Conservation (phyloP, 2,329 filamentous ascomycete species). For the Apiospora kogelbergensis region DNA sequence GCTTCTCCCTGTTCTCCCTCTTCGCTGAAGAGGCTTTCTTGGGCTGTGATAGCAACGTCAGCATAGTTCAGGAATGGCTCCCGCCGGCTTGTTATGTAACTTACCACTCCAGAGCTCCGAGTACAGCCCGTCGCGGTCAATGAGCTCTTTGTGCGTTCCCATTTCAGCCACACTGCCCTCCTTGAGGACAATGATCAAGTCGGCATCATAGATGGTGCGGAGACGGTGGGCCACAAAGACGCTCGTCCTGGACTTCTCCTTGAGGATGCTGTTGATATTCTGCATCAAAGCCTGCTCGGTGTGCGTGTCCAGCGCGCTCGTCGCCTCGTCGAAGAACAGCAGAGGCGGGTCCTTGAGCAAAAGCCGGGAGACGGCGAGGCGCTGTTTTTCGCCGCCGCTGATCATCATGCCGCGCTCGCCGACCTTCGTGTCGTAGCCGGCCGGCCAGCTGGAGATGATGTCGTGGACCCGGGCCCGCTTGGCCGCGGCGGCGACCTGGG, state of each 20-base stretch:
- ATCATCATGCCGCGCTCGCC: conserved; percentile 97
- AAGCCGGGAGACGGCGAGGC: conserved; percentile 78
- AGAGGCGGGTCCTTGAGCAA: conserved; percentile 87
- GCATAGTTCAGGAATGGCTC: background rate
- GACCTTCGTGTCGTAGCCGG: conserved; percentile 89
- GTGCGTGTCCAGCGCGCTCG: conserved; percentile 87
- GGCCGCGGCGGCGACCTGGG: conserved; percentile 75
- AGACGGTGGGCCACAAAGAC: conserved; percentile 93
- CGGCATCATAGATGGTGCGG: conserved; percentile 89
- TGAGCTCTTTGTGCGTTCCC: conserved; percentile 82
- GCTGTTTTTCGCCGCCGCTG: conserved; percentile 90
- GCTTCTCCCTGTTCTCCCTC: conserved; percentile 15
- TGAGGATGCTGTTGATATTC: conserved; percentile 90
- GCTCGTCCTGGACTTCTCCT: conserved; percentile 84
- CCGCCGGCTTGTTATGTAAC: conserved; percentile 31
- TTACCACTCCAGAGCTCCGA: conserved; percentile 86
- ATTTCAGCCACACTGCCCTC: conserved; percentile 83
- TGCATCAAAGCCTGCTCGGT: conserved; percentile 87
- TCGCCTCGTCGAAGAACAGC: conserved; percentile 94
- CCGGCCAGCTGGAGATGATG: conserved; percentile 74
- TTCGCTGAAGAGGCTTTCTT: conserved; percentile 52
- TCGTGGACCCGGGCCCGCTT: conserved; percentile 83
- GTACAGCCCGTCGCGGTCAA: conserved; percentile 79
- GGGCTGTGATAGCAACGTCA: conserved; percentile 43
- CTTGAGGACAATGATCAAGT: conserved; percentile 88